Evolutionary conservation across 441 rosid species (phyloP), one percentile per base, ranked within the genome.

Genomic region (Brassica hybrid): DNA sequence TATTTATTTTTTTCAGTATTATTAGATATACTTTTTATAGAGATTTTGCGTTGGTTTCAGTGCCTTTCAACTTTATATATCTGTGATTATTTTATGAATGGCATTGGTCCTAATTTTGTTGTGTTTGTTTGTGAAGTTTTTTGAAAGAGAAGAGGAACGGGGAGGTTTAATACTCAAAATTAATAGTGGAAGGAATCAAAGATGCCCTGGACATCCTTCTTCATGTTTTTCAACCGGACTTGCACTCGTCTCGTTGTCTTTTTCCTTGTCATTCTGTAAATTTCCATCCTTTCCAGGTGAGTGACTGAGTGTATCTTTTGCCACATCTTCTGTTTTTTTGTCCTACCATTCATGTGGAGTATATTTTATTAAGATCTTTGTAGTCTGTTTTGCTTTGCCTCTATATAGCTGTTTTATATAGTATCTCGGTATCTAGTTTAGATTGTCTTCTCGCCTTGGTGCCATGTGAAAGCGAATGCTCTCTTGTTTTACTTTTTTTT

Each of bases 171-270:
- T 8, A 54, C 23, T 43, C 16, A 66, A 72, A 80, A 67, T 64
- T 80, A 59, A 62, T 63, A 80, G 25, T 72, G 63, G 76, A 10
- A 70, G 62, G 73, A 52, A 76, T 60, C 89, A 90, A 48, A 83
- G 84, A 93, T 93, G 98, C 91, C 97, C 68, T 87, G 94, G 94
- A 82, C 86, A 43, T 82, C 88, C 59, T 85, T 84, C 79, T 88
- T 86, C 77, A 83, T 91, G 88, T 86, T 88, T 81, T 86, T 80
- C 82, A 84, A 80, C 91, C 75, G 87, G 84, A 85, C 81, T n/a
- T n/a, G n/a, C n/a, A n/a, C n/a, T n/a, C n/a, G n/a, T n/a, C n/a
- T n/a, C n/a, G n/a, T n/a, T n/a, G 91, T 87, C 75, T 93, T 93
- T 82, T 91, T 90, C 76, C 92, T 85, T 60, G 87, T 93, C 7